Evolutionary conservation across 2,329 filamentous ascomycete genomes (phyloP).

Genomic region (Penicillium sp.): DNA sequence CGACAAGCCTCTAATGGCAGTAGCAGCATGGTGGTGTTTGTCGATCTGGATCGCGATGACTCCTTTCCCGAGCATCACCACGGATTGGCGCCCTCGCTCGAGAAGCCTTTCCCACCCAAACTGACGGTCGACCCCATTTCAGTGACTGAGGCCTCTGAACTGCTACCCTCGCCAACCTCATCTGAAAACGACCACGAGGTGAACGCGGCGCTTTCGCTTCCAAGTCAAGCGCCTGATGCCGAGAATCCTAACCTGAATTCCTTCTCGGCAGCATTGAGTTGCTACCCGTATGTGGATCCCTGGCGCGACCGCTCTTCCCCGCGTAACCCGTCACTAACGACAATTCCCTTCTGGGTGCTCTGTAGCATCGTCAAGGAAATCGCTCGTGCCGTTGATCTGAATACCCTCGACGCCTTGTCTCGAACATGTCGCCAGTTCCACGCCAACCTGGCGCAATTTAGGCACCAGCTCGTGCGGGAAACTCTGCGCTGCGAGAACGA

Average conservation of each 20-base stretch:
- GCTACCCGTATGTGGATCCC: constrained; percentile 51
- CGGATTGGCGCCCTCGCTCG: constrained; percentile 21
- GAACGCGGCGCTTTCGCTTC: constrained; percentile 4
- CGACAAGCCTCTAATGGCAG: constrained; percentile 24
- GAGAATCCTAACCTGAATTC: constrained; percentile 35
- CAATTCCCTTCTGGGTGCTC: constrained; percentile 18
- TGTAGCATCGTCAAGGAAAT: constrained; percentile 75
- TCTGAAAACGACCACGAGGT: constrained; percentile 18
- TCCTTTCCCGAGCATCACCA: constrained; percentile 32
- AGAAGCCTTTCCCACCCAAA: constrained; percentile 30
- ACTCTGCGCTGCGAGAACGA: constrained; percentile 84
- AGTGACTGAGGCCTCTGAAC: constrained; percentile 15
- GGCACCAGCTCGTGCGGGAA: constrained; percentile 70
- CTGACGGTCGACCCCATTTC: constrained; percentile 22
- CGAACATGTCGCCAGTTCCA: constrained; percentile 80
- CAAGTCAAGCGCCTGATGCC: not conserved
- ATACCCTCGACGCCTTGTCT: constrained; percentile 81
- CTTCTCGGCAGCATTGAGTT: constrained; percentile 50
- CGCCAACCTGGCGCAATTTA: constrained; percentile 76
- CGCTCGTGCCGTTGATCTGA: constrained; percentile 79
- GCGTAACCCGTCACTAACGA: constrained; percentile 14
- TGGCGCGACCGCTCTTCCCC: not conserved
- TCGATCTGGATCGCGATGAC: constrained; percentile 49
- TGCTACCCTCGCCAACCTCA: constrained; percentile 17
- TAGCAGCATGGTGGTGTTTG: constrained; percentile 53